Evolutionary conservation across 768 basidiomycete genomes (phyloP).

Genomic region (Naematelia encephala): DNA sequence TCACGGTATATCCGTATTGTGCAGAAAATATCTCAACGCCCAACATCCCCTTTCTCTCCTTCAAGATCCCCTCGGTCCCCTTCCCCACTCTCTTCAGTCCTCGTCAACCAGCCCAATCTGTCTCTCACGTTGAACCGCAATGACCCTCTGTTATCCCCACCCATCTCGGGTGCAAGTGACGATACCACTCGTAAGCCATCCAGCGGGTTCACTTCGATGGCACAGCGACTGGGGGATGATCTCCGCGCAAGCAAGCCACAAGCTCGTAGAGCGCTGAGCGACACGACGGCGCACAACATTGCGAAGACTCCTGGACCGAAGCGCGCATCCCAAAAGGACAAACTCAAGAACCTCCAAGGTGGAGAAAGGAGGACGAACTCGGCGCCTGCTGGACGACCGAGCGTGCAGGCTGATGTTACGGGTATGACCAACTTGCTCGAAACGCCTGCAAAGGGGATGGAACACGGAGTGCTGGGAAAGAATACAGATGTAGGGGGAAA

Average conservation of each 20-base stretch:
- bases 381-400: conserved; percentile 19
- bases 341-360: conserved; percentile 1
- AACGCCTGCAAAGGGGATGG: conserved; percentile 45
- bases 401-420: conserved; percentile 38
- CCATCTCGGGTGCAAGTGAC: conserved; percentile 17
- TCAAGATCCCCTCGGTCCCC: conserved; percentile 42
- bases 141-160: conserved; percentile 35
- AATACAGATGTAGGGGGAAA: conserved; percentile 39
- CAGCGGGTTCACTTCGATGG: neutral
- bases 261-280: conserved; percentile 23
- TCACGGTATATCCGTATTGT: neutral
- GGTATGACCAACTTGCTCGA: conserved; percentile 46
- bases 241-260: conserved; percentile 1
- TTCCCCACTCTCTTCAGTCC: conserved; percentile 25
- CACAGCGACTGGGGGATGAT: conserved; percentile 13
- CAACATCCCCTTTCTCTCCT: conserved; percentile 42
- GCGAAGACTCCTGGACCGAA: conserved; percentile 1
- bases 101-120: conserved; percentile 21
- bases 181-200: conserved; percentile 1
- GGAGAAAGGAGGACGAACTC: conserved; percentile 8
- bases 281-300: conserved; percentile 32
- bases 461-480: conserved; percentile 30
- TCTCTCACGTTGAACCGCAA: conserved; percentile 35
- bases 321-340: neutral
- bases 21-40: conserved; percentile 31